Evolutionary conservation across 352 stramenopile species (phyloP).

Genomic region (Aphanomyces invadans): DNA sequence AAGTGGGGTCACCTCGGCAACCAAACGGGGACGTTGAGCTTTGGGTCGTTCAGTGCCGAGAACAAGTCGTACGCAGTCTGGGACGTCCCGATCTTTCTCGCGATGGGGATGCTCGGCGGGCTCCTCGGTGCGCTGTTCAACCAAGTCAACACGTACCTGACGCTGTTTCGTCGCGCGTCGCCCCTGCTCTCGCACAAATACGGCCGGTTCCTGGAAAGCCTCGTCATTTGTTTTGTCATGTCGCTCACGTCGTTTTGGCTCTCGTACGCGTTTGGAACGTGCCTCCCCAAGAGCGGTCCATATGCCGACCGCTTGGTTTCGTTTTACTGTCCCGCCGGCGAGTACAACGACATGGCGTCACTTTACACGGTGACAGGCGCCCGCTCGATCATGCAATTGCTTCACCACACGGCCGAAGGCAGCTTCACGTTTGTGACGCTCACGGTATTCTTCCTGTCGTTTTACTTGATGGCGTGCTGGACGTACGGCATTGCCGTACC

Average conservation of each 20-base stretch:
- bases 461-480: constrained; percentile 88
- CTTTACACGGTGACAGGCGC: constrained; percentile 94
- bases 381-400: constrained; percentile 93
- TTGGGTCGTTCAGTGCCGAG: constrained; percentile 80
- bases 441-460: constrained; percentile 94
- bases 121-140: constrained; percentile 97
- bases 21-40: constrained; percentile 75
- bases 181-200: constrained; percentile 54
- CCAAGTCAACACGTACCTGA: constrained; percentile 89
- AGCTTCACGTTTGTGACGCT: constrained; percentile 93
- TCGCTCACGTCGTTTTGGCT: constrained; percentile 65
- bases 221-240: constrained; percentile 61
- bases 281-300: constrained; percentile 37
- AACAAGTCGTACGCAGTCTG: constrained; percentile 90
- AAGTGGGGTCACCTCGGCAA: constrained; percentile 47
- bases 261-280: constrained; percentile 68
- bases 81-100: constrained; percentile 94
- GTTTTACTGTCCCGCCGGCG: constrained; percentile 91
- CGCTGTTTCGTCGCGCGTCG: constrained; percentile 50
- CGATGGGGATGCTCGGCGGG: constrained; percentile 95
- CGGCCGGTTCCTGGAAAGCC: constrained; percentile 52
- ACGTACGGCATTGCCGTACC: constrained; percentile 97
- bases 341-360: constrained; percentile 97
- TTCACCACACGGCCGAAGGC: constrained; percentile 87
- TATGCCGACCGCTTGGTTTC: constrained; percentile 81